Conservation (phyloP, 2,329 filamentous ascomycete species). For the Penicillium decumbens region DNA sequence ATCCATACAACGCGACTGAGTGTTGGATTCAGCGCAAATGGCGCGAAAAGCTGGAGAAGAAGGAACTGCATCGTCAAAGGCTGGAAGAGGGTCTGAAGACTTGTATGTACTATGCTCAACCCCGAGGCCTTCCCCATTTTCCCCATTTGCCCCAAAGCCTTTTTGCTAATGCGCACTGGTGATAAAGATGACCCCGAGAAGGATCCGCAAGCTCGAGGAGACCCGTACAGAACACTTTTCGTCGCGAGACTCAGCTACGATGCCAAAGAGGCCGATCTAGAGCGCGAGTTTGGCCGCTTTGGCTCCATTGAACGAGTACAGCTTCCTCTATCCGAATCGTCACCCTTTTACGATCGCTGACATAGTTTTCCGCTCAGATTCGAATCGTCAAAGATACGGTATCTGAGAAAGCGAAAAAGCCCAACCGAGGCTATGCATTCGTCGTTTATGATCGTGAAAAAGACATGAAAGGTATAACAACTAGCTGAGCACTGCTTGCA, state of each 20-base stretch:
- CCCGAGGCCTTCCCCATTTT: neutral
- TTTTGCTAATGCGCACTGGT: slow-evolving; percentile 6
- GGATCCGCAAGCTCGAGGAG: slow-evolving; percentile 83
- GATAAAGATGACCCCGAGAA: slow-evolving; percentile 69
- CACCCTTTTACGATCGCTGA: neutral
- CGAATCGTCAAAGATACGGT: slow-evolving; percentile 73
- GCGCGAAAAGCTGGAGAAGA: slow-evolving; percentile 76
- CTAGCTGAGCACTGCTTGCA: slow-evolving; percentile 6
- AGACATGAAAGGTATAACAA: slow-evolving; percentile 88
- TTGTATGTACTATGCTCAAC: slow-evolving; percentile 49
- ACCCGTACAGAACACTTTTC: slow-evolving; percentile 93
- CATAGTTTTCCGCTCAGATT: slow-evolving; percentile 54
- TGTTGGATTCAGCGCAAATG: slow-evolving; percentile 88
- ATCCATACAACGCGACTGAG: slow-evolving; percentile 75
- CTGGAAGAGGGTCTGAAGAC: slow-evolving; percentile 59
- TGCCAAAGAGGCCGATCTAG: slow-evolving; percentile 80
- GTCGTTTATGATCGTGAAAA: slow-evolving; percentile 95
- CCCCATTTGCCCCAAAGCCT: neutral
- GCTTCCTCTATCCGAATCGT: neutral
- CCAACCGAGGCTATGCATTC: slow-evolving; percentile 88
- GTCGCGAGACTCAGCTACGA: slow-evolving; percentile 87
- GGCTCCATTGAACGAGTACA: slow-evolving; percentile 87
- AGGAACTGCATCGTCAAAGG: slow-evolving; percentile 54
- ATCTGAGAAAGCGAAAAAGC: slow-evolving; percentile 68
- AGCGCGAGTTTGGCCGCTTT: slow-evolving; percentile 88